Evolutionary conservation across 371 early-diverging fungal species (phyloP).

Genomic region (Lichtheimia ramosa): DNA sequence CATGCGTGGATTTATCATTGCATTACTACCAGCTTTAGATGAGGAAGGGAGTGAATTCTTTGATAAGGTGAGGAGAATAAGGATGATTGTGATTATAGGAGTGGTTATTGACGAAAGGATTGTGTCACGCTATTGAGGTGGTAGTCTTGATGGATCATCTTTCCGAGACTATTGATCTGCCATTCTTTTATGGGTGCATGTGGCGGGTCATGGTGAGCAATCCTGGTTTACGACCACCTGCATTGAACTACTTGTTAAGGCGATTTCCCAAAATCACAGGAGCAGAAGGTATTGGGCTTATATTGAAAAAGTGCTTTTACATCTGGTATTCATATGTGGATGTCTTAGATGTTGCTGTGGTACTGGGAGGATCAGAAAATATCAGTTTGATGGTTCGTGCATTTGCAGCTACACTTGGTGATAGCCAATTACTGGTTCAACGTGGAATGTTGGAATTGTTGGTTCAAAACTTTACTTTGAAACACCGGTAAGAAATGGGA

Average conservation of each 20-base stretch:
- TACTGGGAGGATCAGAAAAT: constrained; percentile 67
- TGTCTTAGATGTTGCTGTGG: constrained; percentile 59
- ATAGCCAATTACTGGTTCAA: constrained; percentile 79
- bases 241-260: constrained; percentile 75
- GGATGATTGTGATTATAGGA: not conserved
- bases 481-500: constrained; percentile 45
- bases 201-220: constrained; percentile 78
- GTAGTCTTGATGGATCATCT: constrained; percentile 72
- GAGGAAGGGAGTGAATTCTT: constrained; percentile 91
- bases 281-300: constrained; percentile 52
- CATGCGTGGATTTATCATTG: constrained; percentile 80
- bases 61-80: constrained; percentile 46
- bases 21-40: constrained; percentile 85
- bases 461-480: constrained; percentile 75
- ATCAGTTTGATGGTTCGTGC: constrained; percentile 76
- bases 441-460: constrained; percentile 84
- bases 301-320: not conserved
- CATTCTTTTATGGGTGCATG: constrained; percentile 79
- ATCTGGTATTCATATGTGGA: not conserved
- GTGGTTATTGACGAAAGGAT: not conserved
- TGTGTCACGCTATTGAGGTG: constrained; percentile 38
- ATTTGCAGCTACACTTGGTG: constrained; percentile 70
- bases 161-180: constrained; percentile 63
- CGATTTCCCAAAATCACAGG: constrained; percentile 71
- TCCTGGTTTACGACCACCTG: constrained; percentile 70